Base-by-base conservation (phyloP, 768 basidiomycete genomes). In the Suillus paluster region DNA sequence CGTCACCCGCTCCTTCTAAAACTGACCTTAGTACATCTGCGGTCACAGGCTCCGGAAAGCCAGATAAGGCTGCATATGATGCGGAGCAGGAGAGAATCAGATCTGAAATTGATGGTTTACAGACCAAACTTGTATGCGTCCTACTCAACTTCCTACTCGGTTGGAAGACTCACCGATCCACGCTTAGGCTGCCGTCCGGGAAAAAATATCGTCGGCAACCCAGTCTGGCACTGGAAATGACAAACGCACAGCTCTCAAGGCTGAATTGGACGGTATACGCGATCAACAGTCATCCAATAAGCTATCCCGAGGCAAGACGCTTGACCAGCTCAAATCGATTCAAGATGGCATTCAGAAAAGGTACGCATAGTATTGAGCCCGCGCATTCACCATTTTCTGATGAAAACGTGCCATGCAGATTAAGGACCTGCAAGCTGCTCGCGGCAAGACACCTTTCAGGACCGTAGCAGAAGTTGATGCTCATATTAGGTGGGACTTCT, bases 1-100 rank as follows among this genome's bases (percentile, higher is more conserved):
- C 72, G 5, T 75, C 72, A 5, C 73, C 70, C 6, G 71, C 61
- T 39, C 12, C 21, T 39, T 64, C 66, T 2, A 73, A 70, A 44
- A 23, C 53, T 11, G 67, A 72, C n/a, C 66, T 36, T n/a, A 30
- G 57, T 21, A 36, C 62, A 21, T 59, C 69, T 10, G 70, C 76
- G 39, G 69, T 76, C 57, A 41, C 67, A 34, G 59, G 70, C 55
- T 75, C 80, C 50, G 87, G 84, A 48, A 92, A 81, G 73, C 96
- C 96, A 36, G 95, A 97, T 84, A 95, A 94, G 77, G 83, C 83
- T 53, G 79, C 76, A n/a, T 91, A 91, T 73, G 92, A 97, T 58
- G 83, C 81, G 10, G 95, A 98, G 78, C 94, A 96, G 77, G 88
- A 91, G 58, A 86, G 77, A 70, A 79, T 96, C 66, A 94, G 91